These are phyloP conservation scores for Hypoxylon subgilvum DNA, from an alignment of 495 filamentous ascomycete species.

Conservation along the genomic window DNA sequence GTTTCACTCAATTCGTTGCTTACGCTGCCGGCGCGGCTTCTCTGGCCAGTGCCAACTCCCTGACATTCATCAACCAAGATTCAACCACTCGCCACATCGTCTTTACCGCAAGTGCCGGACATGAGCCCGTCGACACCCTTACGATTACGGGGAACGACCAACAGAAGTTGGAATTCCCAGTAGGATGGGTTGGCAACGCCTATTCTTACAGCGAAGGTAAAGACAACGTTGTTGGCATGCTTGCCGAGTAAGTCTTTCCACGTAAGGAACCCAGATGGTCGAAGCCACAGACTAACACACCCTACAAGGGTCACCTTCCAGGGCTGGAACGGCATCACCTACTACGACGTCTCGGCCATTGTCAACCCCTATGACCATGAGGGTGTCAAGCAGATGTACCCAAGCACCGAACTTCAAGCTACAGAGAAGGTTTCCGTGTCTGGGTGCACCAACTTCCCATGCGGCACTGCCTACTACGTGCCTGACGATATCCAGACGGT, in stretches of 20 bases:
- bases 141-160: constrained; percentile 40
- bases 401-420: constrained; percentile 30
- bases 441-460: constrained; percentile 56
- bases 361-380: constrained; percentile 54
- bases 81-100: constrained; percentile 47
- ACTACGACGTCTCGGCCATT: constrained; percentile 62
- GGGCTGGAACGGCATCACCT: constrained; percentile 49
- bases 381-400: constrained; percentile 56
- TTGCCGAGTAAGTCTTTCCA: constrained; percentile 49
- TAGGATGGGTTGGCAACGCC: constrained; percentile 55
- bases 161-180: constrained; percentile 45
- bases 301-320: constrained; percentile 47
- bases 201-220: constrained; percentile 51
- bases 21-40: constrained; percentile 40
- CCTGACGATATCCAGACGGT: constrained; percentile 57
- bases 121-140: constrained; percentile 30
- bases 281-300: constrained; percentile 12
- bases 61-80: constrained; percentile 59
- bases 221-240: constrained; percentile 52
- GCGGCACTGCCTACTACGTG: constrained; percentile 56
- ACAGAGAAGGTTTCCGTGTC: constrained; percentile 40
- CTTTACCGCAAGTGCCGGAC: constrained; percentile 49
- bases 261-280: neutral
- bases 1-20: constrained; percentile 34
- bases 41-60: constrained; percentile 46